A percentile compares a stretch with the other conserved stretches of the same genome.
Conservation (phyloP, 805 yeast genomes). For the Saturnispora diversa region DNA sequence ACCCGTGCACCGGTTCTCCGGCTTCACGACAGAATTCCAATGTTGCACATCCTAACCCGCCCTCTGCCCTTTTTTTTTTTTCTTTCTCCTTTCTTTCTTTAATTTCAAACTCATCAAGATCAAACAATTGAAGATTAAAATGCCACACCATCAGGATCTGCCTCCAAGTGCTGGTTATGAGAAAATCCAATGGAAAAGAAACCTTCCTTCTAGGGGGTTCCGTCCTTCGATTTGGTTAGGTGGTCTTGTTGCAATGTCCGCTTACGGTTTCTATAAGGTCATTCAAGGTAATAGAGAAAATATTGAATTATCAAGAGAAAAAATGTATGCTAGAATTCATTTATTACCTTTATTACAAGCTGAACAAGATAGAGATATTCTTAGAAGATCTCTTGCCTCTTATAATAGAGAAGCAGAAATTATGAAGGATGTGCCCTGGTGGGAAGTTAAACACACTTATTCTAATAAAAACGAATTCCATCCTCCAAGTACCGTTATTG, state of each 20-base stretch:
- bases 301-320: constrained; percentile 67
- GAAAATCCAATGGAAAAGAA: constrained; percentile 82
- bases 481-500: constrained; percentile 31
- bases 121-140: constrained; percentile 7
- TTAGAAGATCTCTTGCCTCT: constrained; percentile 61
- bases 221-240: constrained; percentile 66
- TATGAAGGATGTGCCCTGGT: constrained; percentile 54
- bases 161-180: constrained; percentile 86
- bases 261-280: constrained; percentile 64
- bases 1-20: no score
- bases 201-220: constrained; percentile 79
- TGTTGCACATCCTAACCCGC: no score
- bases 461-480: constrained; percentile 29
- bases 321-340: constrained; percentile 67
- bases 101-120: no score
- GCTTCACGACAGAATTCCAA: no score
- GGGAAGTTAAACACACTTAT: constrained; percentile 43
- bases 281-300: constrained; percentile 66
- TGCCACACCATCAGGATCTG: constrained; percentile 53
- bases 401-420: constrained; percentile 61
- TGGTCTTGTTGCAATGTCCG: constrained; percentile 53
- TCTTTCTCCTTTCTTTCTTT: no score
- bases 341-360: constrained; percentile 69
- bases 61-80: no score
- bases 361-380: constrained; percentile 71